Base-by-base conservation (phyloP, 1,284 basidiomycete species). In the Puccinia hordei region DNA sequence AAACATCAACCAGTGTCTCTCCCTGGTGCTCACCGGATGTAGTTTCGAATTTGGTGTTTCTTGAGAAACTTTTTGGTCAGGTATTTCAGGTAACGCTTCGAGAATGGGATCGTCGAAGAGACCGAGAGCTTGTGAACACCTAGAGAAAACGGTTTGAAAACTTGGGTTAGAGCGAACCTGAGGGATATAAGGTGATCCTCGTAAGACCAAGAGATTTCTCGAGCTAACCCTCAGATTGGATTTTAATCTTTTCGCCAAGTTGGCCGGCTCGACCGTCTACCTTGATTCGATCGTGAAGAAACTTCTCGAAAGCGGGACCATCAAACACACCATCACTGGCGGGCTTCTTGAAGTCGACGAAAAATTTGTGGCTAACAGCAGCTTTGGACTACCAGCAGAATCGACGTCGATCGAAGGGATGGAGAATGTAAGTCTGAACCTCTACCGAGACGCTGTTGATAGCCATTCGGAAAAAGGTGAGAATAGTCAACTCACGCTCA, bases 381-480 rank as follows among this genome's bases (percentile, higher is more conserved):
- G 76, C 46, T n/a, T 79, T 79, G 38, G 66, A 22, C 49, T 51
- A 5, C 46, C 63, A 46, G 10, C 19, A 55, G 53, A 55, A n/a
- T 44, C 41, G 19, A 44, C 24, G 35, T 33, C 22, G 51, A 53
- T 38, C 22, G 41, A 41, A 19, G 44, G 24, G 46, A 30, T 12
- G 41, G 24, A 57, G 30, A 12, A 30, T n/a, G n/a, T 51, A 53
- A 10, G 30, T 68, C 49, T 22, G 38, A 57, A 27, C 65, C 75
- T 77, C 75, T 77, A 77, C 75, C 75, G 75, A 77, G 75, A 77
- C 75, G 75, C 75, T 68, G 65, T 44, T 13, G 10, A 65, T 13
- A 68, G 75, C 75, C 75, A 77, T 77, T 77, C 75, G 63, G 75
- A 61, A 77, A 77, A 77, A 77, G 75, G 72, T 27, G 51, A 72